Evolutionary conservation across 148 eudicot genomes (phyloP).

Genomic region (Chenopodium quinoa): DNA sequence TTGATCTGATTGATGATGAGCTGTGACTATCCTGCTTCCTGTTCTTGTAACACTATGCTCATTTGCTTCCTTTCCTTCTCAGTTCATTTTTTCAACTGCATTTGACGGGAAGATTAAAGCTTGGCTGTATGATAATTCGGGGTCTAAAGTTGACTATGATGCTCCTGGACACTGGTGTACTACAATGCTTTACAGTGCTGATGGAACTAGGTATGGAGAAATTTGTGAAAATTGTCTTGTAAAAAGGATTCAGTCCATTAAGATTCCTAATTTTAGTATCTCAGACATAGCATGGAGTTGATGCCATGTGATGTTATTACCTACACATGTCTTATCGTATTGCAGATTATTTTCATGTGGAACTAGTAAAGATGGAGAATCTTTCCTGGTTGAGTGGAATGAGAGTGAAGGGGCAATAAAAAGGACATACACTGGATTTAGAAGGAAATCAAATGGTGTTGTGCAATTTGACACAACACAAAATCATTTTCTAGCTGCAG

Average conservation of each 20-base stretch:
- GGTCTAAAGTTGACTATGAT: conserved; percentile 91
- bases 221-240: background rate
- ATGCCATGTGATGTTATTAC: background rate
- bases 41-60: conserved; percentile 11
- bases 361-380: conserved; percentile 91
- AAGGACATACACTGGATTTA: conserved; percentile 71
- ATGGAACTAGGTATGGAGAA: conserved; percentile 66
- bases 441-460: conserved; percentile 70
- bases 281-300: background rate
- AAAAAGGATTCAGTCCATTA: background rate
- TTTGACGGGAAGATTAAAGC: conserved; percentile 95
- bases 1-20: background rate
- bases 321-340: conserved; percentile 3
- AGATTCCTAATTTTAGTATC: background rate
- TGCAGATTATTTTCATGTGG: conserved; percentile 92
- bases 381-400: conserved; percentile 91
- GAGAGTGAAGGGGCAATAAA: conserved; percentile 93
- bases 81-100: conserved; percentile 94
- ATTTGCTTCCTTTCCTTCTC: conserved; percentile 32
- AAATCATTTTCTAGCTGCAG: conserved; percentile 86
- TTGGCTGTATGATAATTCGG: conserved; percentile 88
- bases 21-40: background rate
- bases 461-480: conserved; percentile 90
- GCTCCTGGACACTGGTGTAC: conserved; percentile 94
- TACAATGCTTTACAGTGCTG: conserved; percentile 93